Evolutionary conservation across 352 stramenopile species (phyloP), one percentile per base, ranked within the genome.

Genomic region (Phytophthora lateralis): DNA sequence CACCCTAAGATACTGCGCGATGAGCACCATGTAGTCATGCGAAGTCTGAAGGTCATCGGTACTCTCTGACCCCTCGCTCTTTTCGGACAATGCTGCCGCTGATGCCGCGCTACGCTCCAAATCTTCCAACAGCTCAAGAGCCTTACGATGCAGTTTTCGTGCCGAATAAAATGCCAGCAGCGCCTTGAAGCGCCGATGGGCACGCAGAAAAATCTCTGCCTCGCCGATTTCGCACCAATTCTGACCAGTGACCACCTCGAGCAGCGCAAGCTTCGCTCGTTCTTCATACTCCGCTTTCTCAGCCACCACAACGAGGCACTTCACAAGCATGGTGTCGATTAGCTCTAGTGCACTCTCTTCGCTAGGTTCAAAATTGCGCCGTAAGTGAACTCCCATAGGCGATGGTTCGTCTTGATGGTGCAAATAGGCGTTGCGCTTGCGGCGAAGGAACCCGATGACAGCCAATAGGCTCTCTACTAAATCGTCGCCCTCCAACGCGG

Each of bases 321-420:
- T 95, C 27, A 95, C 67, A 2, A 93, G 55, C 41, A 95, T 88
- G 2, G 86, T 93, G 55, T 95, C 86, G 21, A 92, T 77, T 11
- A 93, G 44, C 34, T 87, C 76, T 21, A 89, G 45, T 15, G 58
- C 60, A 35, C 43, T 70, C 18, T 71, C 69, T 49, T 71, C 50
- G 21, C 15, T 63, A 35, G 68, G 46, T 39, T 30, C 35, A 55
- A 62, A 9, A 29, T 43, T 60, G 20, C 29, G 47, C 6, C 35
- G 46, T 18, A 56, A 43, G 20, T 7, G 42, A 57, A 55, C 35
- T 8, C 24, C 51, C 9, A 58, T 27, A 4, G 38, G 2, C 9
- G 20, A 54, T 18, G 26, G 11, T 4, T 62, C 18, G 2, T 67
- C 60, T 15, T 68, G 39, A 0, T 63, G 37, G 2, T 60, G 57